Base-by-base conservation (phyloP, 2,329 filamentous ascomycete species). In the Aspergillus neoniger region DNA sequence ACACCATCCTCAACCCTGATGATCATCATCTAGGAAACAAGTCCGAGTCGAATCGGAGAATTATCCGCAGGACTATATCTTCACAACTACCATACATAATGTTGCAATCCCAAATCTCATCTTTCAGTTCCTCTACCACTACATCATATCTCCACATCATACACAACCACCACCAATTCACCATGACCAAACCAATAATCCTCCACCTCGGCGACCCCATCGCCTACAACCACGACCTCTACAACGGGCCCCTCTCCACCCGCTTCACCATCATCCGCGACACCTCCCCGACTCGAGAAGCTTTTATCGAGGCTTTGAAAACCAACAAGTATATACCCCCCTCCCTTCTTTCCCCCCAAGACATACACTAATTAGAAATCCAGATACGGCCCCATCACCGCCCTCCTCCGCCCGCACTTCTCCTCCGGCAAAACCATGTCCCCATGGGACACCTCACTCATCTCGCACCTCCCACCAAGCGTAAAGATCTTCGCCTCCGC, bases 391-490 rank as follows among this genome's bases (percentile, higher is more conserved):
- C 61, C 71, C 51, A 73, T 76, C 55, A 68, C 75, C 8, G 83
- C 82, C 58, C 76, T 82, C n/a, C 69, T 71, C 55, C 80, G 87
- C 0, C 87, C 87, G 0, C 86, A 86, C 63, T 89, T 84, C 81
- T 81, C 83, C 57, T 86, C 85, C 0, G 87, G 87, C 28, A 86
- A 85, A 8, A 86, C 89, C 71, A 89, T 89, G 87, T 85, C 85
- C 10, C 80, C 78, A 10, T 89, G 86, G 86, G 83, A 89, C 66
- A 70, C 76, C 19, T 86, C 88, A 68, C 72, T 89, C 17, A 84
- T 89, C 39, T 68, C 70, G 1, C 72, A 86, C 19, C 74, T 90
- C 4, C 87, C 87, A 0, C 44, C 71, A 1, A 83, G 79, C 25
- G 83, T 86, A 65, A 81, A 80, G 63, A 83, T 90, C 30, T 89